Evolutionary conservation across 2,329 filamentous ascomycete genomes (phyloP).

Genomic region (Cercospora sesami): DNA sequence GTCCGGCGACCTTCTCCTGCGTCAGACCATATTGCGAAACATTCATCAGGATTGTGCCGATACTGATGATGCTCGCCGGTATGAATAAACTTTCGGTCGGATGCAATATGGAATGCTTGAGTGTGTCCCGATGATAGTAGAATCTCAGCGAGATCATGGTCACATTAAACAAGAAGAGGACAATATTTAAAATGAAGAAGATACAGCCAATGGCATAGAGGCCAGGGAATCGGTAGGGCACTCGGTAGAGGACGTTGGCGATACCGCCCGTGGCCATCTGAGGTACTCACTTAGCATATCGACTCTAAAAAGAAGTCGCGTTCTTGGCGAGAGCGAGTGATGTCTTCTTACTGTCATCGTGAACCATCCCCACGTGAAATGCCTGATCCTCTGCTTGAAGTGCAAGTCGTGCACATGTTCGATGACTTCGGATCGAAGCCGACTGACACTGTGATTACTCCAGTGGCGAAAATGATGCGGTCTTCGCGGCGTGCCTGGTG

Average conservation of each 20-base stretch:
- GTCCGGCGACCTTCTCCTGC: constrained; percentile 49
- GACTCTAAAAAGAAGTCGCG: not conserved
- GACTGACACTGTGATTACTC: constrained; percentile 19
- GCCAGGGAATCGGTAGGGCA: constrained; percentile 47
- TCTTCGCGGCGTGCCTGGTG: not conserved
- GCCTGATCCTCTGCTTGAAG: constrained; percentile 58
- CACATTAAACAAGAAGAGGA: constrained; percentile 70
- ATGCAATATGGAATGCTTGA: constrained; percentile 70
- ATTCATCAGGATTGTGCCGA: constrained; percentile 64
- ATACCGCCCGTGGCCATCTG: constrained; percentile 57
- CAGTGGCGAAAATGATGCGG: constrained; percentile 11
- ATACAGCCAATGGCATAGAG: constrained; percentile 51
- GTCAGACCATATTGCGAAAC: constrained; percentile 69
- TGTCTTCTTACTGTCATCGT: constrained; percentile 53
- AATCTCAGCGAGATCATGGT: constrained; percentile 68
- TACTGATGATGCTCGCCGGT: constrained; percentile 66
- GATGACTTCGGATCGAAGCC: constrained; percentile 8
- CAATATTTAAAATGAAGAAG: constrained; percentile 52
- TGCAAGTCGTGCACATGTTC: constrained; percentile 39
- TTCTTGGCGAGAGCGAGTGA: not conserved
- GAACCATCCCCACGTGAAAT: constrained; percentile 78
- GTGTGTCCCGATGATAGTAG: constrained; percentile 66
- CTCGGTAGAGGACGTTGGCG: constrained; percentile 58
- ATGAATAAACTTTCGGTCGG: constrained; percentile 78
- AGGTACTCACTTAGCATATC: constrained; percentile 47